Conservation (phyloP, 2,329 filamentous ascomycete genomes). For the Stachybotrys chlorohalonatus region DNA sequence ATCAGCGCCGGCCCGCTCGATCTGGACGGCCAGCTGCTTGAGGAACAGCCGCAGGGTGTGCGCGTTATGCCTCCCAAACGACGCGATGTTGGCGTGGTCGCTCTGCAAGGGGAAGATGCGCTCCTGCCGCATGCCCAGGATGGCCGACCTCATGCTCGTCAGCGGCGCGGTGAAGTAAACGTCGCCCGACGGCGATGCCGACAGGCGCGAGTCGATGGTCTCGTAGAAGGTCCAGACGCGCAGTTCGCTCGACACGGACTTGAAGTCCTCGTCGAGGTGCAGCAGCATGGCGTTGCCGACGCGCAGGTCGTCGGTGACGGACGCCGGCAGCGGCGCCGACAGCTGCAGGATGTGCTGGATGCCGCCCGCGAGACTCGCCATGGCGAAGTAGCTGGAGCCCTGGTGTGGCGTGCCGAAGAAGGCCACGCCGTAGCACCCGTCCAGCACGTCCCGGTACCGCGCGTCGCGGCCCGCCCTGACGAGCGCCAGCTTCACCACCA, state of each 20-base stretch:
- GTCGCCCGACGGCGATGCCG: slow-evolving; percentile 30
- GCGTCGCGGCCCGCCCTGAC: slow-evolving; percentile 32
- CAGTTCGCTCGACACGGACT: slow-evolving; percentile 46
- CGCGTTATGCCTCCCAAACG: slow-evolving; percentile 40
- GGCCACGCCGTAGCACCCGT: slow-evolving; percentile 50
- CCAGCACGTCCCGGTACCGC: slow-evolving; percentile 34
- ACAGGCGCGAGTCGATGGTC: slow-evolving; percentile 49
- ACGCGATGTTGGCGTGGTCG: slow-evolving; percentile 45
- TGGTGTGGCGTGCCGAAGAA: slow-evolving; percentile 55
- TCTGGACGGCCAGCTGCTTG: slow-evolving; percentile 20
- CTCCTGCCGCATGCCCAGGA: slow-evolving; percentile 42
- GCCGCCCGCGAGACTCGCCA: slow-evolving; percentile 43
- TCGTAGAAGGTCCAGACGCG: slow-evolving; percentile 56
- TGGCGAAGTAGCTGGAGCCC: slow-evolving; percentile 54
- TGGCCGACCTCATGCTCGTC: slow-evolving; percentile 46
- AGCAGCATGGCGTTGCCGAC: slow-evolving; percentile 40
- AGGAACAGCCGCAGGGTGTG: slow-evolving; percentile 35
- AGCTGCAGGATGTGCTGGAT: slow-evolving; percentile 44
- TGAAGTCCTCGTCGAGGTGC: slow-evolving; percentile 45
- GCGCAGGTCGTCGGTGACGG: slow-evolving; percentile 40
- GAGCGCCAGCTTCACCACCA: slow-evolving; percentile 49
- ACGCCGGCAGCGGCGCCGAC: slow-evolving; percentile 37
- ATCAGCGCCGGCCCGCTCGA: slow-evolving; percentile 14
- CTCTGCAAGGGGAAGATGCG: slow-evolving; percentile 44
- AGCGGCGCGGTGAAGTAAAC: slow-evolving; percentile 51